Evolutionary conservation across 1,139 yeast genomes (phyloP), one percentile per base, ranked within the genome.

Genomic region (Nakaseomyces delphensis): DNA sequence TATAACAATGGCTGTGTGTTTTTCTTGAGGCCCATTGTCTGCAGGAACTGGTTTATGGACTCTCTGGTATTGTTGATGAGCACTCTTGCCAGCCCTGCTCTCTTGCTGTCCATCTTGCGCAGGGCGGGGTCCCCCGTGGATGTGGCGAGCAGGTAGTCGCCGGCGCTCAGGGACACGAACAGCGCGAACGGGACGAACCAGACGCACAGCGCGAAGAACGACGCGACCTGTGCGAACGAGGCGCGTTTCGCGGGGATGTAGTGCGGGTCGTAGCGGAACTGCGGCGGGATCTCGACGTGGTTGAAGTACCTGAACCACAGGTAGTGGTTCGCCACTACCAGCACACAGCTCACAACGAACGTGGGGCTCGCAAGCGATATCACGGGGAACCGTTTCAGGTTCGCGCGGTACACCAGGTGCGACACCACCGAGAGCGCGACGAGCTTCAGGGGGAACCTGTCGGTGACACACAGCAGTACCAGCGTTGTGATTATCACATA

Each of bases 101-200:
- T 61, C 32, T 7, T 25, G 28, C n/a, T n/a, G 58, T 59, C 52
- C 31, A 36, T 23, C 24, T 24, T 36, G 15, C 13, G 39, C 31
- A 24, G 21, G n/a, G 31, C 31, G 20, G 30, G 29, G 30, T 36
- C 38, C 20, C 18, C 16, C 7, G 38, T 21, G 7, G 38, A 15
- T 15, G 20, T n/a, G 7, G 13, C 31, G 18, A 31, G 16, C 13
- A 83, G 77, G 56, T 86, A 83, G 56, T 93, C 99, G 48, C 86
- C 84, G 5, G 97, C 97, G 59, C 95, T 83, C 47, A 91, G 71
- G 41, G 95, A 83, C 21, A 93, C 91, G 64, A 93, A 89, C 48
- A 93, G 70, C 2, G 96, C 80, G 63, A 91, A 87, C 25, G 99
- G 99, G 36, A 91, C 75, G 47, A 89, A 72, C 99, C 99, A 91